Conservation (phyloP, 176 grass and related monocot species). For the Cenchrus americanus region DNA sequence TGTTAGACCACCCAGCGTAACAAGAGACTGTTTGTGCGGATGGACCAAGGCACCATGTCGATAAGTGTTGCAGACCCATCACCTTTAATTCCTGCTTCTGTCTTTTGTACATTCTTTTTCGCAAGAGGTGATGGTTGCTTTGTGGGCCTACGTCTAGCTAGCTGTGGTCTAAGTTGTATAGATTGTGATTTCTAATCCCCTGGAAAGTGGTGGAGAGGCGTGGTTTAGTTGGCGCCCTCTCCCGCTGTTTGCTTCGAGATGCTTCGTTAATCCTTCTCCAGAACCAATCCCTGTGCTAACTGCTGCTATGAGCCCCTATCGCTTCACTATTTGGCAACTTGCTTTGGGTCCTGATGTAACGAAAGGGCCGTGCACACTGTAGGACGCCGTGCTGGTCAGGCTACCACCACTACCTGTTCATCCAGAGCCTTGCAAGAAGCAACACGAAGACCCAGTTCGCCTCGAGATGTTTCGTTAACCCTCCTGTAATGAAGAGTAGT, state of each 20-base stretch:
- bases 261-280: neutral
- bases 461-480: neutral
- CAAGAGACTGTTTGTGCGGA: constrained; percentile 24
- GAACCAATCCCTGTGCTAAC: neutral
- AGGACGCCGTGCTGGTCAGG: neutral
- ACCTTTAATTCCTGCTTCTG: constrained; percentile 19
- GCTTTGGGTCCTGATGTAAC: neutral
- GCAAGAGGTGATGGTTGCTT: constrained; percentile 33
- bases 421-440: neutral
- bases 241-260: neutral
- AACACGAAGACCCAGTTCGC: neutral
- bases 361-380: neutral
- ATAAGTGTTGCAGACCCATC: constrained; percentile 16
- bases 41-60: constrained; percentile 34
- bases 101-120: constrained; percentile 32
- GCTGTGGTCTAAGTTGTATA: constrained; percentile 33
- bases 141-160: neutral
- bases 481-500: too few relatives aligned
- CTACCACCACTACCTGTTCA: neutral
- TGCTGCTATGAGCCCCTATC: neutral
- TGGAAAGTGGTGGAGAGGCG: neutral
- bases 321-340: neutral
- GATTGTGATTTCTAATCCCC: neutral
- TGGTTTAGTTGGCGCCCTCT: constrained; percentile 33
- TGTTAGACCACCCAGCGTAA: constrained; percentile 31